Evolutionary conservation across 306 rosid genomes (phyloP), one percentile per base, ranked within the genome.

Genomic region (Fragaria nilgerrensis): DNA sequence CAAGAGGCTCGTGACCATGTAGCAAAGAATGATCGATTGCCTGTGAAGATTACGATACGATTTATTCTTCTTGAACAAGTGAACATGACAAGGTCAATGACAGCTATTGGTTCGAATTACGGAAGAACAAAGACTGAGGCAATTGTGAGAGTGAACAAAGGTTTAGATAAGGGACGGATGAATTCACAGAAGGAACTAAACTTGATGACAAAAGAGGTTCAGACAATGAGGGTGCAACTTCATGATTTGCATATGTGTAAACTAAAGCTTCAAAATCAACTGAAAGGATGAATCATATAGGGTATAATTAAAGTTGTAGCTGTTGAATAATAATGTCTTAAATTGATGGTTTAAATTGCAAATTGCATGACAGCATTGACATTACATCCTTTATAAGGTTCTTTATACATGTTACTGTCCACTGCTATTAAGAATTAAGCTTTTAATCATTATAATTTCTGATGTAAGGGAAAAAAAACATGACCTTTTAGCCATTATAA

Each of bases 41-140:
- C 94, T 0, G 10, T 82, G 81, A 86, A 85, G 73, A 68, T 89
- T 68, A 74, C 77, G 1, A 73, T 88, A 0, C 41, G 14, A 17
- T 91, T 90, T 72, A 74, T 82, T 27, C 92, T 90, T 81, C 76
- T 84, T 14, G 89, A 89, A 52, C 91, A 94, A 89, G 94, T 83
- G 34, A 90, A 58, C 74, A 78, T 80, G 87, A 50, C 85, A 5
- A 78, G 86, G 78, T 76, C 81, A 67, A 77, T 78, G 86, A 58
- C 85, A 32, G 68, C 61, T 50, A 68, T 63, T 32, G 87, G 80
- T 75, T 84, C 79, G 0, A 81, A 32, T 68, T 77, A 79, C 86
- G 45, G 41, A 64, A 81, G 91, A 61, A 84, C 82, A 10, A 81
- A 83, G 69, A 67, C 73, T 68, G 85, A 84, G 63, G 78, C 90